Evolutionary conservation across 2,329 filamentous ascomycete species (phyloP), one percentile per base, ranked within the genome.

Genomic region (Paraphaeosphaeria sporulosa): DNA sequence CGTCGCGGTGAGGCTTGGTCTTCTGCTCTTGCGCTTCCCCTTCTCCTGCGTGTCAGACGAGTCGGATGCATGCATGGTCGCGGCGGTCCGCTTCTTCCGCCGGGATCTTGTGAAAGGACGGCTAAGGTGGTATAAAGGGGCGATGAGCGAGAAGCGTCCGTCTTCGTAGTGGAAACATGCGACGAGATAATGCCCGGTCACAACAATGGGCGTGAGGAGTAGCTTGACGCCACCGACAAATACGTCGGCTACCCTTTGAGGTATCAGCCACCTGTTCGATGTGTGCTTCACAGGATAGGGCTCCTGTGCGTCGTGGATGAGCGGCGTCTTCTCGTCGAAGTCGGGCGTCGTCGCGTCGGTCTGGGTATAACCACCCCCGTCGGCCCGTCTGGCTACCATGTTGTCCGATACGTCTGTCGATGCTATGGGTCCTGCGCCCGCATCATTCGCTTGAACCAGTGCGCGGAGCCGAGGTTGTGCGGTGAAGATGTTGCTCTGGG

Each of bases 101-200:
- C 73, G 76, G 57, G 75, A 74, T 38, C 78, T 74, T 44, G 74
- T 73, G 47, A 77, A 84, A 63, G 87, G 85, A 59, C 73, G 79
- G 64, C 79, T 76, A 27, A 94, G 81, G 71, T 85, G 89, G 72
- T 86, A 85, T 46, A 95, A 79, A 60, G 92, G 93, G 51, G 88
- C 80, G 60, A 95, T 79, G n/a, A 92, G 87, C 55, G 92, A 90
- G 76, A 96, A 96, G 53, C 84, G 84, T 53, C 93, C 93, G 59
- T 91, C 82, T 48, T 93, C 89, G 72, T 96, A 89, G 80, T 91
- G 94, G 70, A 98, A 90, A 74, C 87, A 93, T 65, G 91, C 90
- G 61, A 94, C 87, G 58, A 97, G 79, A 78, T 94, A 97, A 52
- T 93, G 86, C 19, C 90, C 91, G 1, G 94, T 94, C 23, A 90